phyloP scores from a whole-genome alignment of 23 red algal species.

The Gracilariopsis chorda region DNA sequence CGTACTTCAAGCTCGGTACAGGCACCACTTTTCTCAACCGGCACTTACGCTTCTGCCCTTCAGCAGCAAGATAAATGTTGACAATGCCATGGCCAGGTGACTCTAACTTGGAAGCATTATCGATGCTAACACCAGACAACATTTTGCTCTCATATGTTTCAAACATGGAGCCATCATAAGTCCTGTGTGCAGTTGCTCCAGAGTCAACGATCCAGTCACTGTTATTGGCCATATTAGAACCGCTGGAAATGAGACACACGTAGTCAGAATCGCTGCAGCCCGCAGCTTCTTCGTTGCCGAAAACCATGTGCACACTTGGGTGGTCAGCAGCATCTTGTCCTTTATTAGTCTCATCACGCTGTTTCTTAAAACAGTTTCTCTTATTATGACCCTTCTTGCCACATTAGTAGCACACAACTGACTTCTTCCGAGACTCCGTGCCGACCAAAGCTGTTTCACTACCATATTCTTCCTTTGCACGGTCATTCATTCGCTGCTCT shows the following conservation, averaged over 20 bases:
- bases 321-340: neutral
- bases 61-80: no score
- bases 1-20: no score
- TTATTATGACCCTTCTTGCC: constrained; percentile 21
- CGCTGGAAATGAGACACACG: no score
- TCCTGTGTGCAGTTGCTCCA: constrained; percentile 26
- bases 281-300: neutral
- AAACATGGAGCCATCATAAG: constrained; percentile 11
- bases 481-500: no score
- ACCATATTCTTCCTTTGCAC: no score
- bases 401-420: constrained; percentile 18
- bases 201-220: constrained; percentile 27
- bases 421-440: neutral
- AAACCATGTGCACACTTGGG: neutral
- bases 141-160: neutral
- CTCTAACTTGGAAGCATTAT: no score
- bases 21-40: no score
- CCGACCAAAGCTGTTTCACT: neutral
- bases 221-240: no score
- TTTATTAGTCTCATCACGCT: neutral
- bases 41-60: no score
- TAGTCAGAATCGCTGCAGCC: neutral
- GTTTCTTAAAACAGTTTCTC: neutral
- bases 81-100: no score
- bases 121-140: no score